Evolutionary conservation across 768 basidiomycete species (phyloP), one percentile per base, ranked within the genome.

Genomic region (Leucocoprinus birnbaumii): DNA sequence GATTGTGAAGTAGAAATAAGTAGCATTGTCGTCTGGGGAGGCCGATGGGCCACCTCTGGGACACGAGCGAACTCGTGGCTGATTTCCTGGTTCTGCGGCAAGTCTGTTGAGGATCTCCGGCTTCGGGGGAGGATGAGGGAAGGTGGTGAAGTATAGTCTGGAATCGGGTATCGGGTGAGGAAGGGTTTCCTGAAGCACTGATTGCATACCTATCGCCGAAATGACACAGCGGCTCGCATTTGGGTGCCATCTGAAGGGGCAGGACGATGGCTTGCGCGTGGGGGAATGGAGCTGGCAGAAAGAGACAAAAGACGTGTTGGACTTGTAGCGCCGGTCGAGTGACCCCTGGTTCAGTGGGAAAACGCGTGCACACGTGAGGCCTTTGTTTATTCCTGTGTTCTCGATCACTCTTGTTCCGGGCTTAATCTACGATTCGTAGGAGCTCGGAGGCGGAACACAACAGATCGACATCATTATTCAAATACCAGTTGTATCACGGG

Each of bases 81-180:
- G 73, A 71, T 78, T 79, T 45, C 69, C 71, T 10, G 78, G 69
- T 48, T 84, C 81, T 43, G 75, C 65, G 31, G 82, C 69, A 40
- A 79, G 71, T 38, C 75, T 73, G 63, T 94, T 94, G 60, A 94
- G 78, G 27, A 73, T 60, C 34, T 86, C 77, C 22, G 87, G 80
- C 54, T 73, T 69, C 16, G 92, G 92, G 2, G 83, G 71, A 16
- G 91, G 90, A 62, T 85, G 80, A 21, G 86, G 84, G 64, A 93
- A 94, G n/a, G 89, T 88, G 21, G 92, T 94, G 68, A 94, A 94
- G 75, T 85, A 94, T 41, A 94, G 80, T 69, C 91, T 90, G 69
- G 25, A 59, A 58, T 62, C 48, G 51, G 57, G 51, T 47, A 58
- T 62, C 48, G 51, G 57, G 51, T 47, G 61, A 59, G 47, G 18